Evolutionary conservation across 1,284 basidiomycete species (phyloP).

Genomic region (Sporisorium reilianum): DNA sequence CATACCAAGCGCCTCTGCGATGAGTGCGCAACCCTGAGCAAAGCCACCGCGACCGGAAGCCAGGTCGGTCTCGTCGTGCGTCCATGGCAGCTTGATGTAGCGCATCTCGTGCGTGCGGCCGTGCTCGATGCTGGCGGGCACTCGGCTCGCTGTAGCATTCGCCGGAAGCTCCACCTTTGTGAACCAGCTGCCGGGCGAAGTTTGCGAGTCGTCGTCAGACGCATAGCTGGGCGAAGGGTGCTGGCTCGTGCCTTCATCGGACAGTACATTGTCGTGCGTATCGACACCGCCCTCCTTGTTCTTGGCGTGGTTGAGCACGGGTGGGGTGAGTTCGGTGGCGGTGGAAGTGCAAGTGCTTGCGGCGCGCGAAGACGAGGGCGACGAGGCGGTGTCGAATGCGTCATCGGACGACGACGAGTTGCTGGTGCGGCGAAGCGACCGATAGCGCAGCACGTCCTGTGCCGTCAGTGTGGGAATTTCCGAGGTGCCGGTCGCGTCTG

Average conservation of each 20-base stretch:
- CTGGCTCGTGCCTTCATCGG: conserved; percentile 14
- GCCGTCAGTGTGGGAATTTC: conserved; percentile 35
- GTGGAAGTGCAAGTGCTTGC: conserved; percentile 49
- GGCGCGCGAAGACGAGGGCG: conserved; percentile 41
- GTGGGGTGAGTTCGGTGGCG: conserved; percentile 47
- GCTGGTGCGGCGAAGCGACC: conserved; percentile 38
- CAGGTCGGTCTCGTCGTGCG: conserved; percentile 74
- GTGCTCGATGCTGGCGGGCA: conserved; percentile 32
- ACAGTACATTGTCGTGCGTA: not conserved
- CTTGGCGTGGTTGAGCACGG: conserved; percentile 23
- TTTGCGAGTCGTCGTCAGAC: conserved; percentile 19
- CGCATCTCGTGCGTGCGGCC: conserved; percentile 38
- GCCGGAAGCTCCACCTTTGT: conserved; percentile 53
- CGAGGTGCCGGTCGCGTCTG: conserved; percentile 9
- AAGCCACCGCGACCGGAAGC: conserved; percentile 55
- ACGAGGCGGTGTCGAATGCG: conserved; percentile 43
- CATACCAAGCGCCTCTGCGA: conserved; percentile 74
- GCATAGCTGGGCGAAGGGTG: conserved; percentile 23
- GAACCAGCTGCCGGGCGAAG: conserved; percentile 27
- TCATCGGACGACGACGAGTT: conserved; percentile 47
- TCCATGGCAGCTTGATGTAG: conserved; percentile 93
- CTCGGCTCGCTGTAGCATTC: conserved; percentile 47
- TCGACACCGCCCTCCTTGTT: conserved; percentile 13
- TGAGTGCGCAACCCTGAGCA: conserved; percentile 57
- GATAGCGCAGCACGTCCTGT: conserved; percentile 40